Percentiles rank a stretch among this genome's conserved stretches.
These are phyloP conservation scores for Neofusicoccum umdonicola DNA, from an alignment of 2,329 filamentous ascomycete genomes.

Conservation along the genomic window DNA sequence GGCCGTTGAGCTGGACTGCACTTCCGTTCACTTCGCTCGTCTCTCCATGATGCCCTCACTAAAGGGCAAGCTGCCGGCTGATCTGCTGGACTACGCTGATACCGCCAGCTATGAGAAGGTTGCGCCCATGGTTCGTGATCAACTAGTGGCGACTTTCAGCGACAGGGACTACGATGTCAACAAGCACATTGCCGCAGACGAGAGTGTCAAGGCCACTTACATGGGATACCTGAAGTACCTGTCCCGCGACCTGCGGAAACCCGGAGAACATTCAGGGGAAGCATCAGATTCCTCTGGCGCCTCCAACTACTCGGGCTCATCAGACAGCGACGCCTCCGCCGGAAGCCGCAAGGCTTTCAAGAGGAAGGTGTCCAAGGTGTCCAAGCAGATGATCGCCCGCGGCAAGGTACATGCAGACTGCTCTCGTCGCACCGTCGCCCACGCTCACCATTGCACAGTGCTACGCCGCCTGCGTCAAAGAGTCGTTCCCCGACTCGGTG, in stretches of 20 bases:
- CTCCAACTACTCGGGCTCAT: not conserved
- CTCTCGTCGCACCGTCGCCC: not conserved
- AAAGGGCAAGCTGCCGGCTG: constrained; percentile 22
- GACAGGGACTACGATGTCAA: constrained; percentile 30
- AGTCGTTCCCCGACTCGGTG: constrained; percentile 22
- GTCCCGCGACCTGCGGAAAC: constrained; percentile 23
- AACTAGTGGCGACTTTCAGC: constrained; percentile 25
- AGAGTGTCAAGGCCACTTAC: constrained; percentile 23
- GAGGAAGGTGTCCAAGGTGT: constrained; percentile 25
- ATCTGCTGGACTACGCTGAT: constrained; percentile 29
- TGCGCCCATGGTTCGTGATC: constrained; percentile 27
- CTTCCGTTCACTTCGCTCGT: constrained; percentile 37
- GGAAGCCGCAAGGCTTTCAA: constrained; percentile 23
- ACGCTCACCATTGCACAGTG: constrained; percentile 7
- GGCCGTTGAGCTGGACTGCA: constrained; percentile 32
- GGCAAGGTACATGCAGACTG: constrained; percentile 22
- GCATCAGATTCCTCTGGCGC: constrained; percentile 1
- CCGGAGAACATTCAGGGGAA: constrained; percentile 6
- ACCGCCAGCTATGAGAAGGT: constrained; percentile 22
- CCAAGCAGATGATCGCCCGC: constrained; percentile 28
- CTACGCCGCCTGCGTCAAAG: constrained; percentile 20
- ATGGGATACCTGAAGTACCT: constrained; percentile 30
- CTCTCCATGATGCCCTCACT: constrained; percentile 23
- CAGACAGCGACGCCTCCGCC: constrained; percentile 16
- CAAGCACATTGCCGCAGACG: constrained; percentile 29